These are phyloP conservation scores for Naumovozyma dairenensis DNA, from an alignment of 805 yeast species.

Conservation along the genomic window DNA sequence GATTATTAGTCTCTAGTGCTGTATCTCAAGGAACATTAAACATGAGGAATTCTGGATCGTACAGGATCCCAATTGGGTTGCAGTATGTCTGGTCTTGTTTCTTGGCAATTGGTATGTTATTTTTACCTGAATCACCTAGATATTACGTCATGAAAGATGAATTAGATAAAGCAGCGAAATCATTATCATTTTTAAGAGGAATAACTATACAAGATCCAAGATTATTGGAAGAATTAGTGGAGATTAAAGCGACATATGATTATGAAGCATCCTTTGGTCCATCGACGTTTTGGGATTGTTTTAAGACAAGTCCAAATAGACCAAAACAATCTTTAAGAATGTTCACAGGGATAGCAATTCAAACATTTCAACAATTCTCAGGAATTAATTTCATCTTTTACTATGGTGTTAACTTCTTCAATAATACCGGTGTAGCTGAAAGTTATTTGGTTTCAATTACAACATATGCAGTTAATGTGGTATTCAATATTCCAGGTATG, in stretches of 20 bases:
- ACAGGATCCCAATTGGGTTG: constrained; percentile 64
- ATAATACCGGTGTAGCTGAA: constrained; percentile 49
- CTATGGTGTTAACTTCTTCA: constrained; percentile 77
- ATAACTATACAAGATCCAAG: constrained; percentile 57
- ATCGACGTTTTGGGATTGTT: constrained; percentile 44
- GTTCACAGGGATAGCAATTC: constrained; percentile 56
- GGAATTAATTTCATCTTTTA: constrained; percentile 88
- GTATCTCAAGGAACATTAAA: constrained; percentile 66
- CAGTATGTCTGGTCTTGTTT: constrained; percentile 65
- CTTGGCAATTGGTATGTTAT: constrained; percentile 57
- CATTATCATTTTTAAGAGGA: constrained; percentile 56
- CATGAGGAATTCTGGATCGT: constrained; percentile 46
- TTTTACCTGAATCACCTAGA: constrained; percentile 84
- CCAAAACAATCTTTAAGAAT: constrained; percentile 49
- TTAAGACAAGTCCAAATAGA: constrained; percentile 44
- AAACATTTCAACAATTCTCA: constrained; percentile 79
- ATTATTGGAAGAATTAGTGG: constrained; percentile 60
- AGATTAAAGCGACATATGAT: constrained; percentile 65
- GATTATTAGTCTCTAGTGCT: constrained; percentile 64
- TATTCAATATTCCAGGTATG: constrained; percentile 76
- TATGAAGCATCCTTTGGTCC: constrained; percentile 53
- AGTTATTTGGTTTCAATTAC: constrained; percentile 64
- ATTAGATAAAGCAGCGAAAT: constrained; percentile 55
- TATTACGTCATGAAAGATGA: constrained; percentile 66
- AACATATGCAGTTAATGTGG: constrained; percentile 74